phyloP scores from a whole-genome alignment of 2,329 filamentous ascomycete genomes.

The Pseudocercospora eumusae region DNA sequence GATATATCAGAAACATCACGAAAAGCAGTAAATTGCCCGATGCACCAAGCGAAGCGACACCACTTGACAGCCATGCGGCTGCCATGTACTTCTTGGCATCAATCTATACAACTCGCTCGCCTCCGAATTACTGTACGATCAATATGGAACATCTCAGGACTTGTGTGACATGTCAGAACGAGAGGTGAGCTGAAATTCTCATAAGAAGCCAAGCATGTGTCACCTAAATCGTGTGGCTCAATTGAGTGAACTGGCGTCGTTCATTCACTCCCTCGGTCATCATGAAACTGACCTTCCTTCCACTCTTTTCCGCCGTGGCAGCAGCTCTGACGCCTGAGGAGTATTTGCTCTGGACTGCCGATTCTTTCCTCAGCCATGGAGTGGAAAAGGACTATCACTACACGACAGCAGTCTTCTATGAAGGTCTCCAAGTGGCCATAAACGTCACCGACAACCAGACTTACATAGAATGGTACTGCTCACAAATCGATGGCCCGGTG shows the following conservation, averaged over 20 bases:
- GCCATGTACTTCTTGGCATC: neutral
- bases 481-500: slow-evolving; percentile 44
- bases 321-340: slow-evolving; percentile 21
- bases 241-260: neutral
- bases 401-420: slow-evolving; percentile 25
- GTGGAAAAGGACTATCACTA: slow-evolving; percentile 26
- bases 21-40: slow-evolving; percentile 1
- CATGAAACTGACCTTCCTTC: slow-evolving; percentile 11
- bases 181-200: neutral
- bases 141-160: slow-evolving; percentile 7
- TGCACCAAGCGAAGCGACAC: slow-evolving; percentile 9
- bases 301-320: slow-evolving; percentile 9
- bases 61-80: neutral
- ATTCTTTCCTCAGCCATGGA: slow-evolving; percentile 21
- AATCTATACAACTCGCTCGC: neutral
- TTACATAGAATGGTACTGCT: slow-evolving; percentile 27
- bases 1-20: neutral
- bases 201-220: slow-evolving; percentile 1
- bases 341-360: slow-evolving; percentile 24
- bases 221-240: neutral
- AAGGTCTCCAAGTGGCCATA: slow-evolving; percentile 25
- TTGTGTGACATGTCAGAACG: neutral
- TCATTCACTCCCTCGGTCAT: slow-evolving; percentile 1
- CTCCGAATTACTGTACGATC: neutral
- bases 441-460: slow-evolving; percentile 22